Evolutionary conservation across 1,139 yeast species (phyloP).

Genomic region (Pichiaceae sp.): DNA sequence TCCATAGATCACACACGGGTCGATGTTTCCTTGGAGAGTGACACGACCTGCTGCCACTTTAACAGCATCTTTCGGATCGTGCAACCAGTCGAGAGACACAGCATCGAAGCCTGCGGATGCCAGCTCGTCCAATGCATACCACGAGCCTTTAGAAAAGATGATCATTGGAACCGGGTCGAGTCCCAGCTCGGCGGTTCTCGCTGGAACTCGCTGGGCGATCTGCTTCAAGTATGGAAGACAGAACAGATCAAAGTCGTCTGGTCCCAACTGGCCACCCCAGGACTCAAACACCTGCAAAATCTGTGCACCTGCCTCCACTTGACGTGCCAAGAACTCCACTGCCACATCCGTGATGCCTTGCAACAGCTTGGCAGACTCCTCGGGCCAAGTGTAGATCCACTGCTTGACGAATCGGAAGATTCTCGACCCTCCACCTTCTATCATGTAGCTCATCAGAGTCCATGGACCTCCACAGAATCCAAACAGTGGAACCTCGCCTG

Average conservation of each 20-base stretch:
- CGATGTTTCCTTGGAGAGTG: conserved; percentile 88
- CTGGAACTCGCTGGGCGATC: conserved; percentile 63
- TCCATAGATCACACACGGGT: conserved; percentile 93
- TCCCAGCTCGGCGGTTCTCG: conserved; percentile 64
- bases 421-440: conserved; percentile 95
- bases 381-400: conserved; percentile 80
- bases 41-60: conserved; percentile 71
- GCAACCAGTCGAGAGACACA: conserved; percentile 89
- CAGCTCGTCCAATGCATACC: conserved; percentile 89
- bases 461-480: conserved; percentile 99
- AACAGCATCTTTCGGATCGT: conserved; percentile 80
- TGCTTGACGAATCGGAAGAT: conserved; percentile 85
- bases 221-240: conserved; percentile 81
- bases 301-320: conserved; percentile 96
- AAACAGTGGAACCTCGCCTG: conserved; percentile 86
- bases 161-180: conserved; percentile 78
- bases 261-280: conserved; percentile 97
- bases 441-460: conserved; percentile 94
- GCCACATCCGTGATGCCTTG: conserved; percentile 84
- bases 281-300: conserved; percentile 94
- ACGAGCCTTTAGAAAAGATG: conserved; percentile 91
- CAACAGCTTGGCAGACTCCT: conserved; percentile 61
- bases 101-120: conserved; percentile 81
- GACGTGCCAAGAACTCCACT: conserved; percentile 85
- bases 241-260: conserved; percentile 78